Base-by-base conservation (phyloP, 2,329 filamentous ascomycete genomes). In the Trichoderma brevicompactum region DNA sequence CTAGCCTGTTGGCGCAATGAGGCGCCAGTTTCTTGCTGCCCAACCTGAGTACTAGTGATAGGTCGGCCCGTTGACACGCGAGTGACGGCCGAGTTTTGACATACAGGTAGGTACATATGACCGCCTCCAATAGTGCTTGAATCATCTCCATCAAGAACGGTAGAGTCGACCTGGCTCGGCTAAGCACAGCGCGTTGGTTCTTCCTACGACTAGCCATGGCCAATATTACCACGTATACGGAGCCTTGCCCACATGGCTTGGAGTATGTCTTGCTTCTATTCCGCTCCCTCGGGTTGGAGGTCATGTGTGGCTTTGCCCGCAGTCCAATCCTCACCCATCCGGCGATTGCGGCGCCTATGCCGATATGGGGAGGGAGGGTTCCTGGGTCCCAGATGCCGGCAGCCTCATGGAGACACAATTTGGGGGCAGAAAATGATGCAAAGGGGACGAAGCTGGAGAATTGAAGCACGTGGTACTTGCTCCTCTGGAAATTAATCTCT, bases 241-340 rank as follows among this genome's bases (percentile, higher is more conserved):
- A 65, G 38, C 53, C 59, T 58, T 23, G 17, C 61, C 62, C 62
- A 65, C 62, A 65, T 65, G 62, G 62, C 44, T 52, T 41, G 53
- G 53, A 34, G 62, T 41, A 65, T 65, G 62, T 65, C 62, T 65
- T 65, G 62, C 62, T 59, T 65, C 38, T 46, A 65, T 58, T 44
- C 62, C 62, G 40, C 52, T 59, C 38, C 53, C 23, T 65, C 46
- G 62, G 62, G 53, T 44, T 59, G 46, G 52, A 23, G 19, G 52
- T 48, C 46, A 53, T 64, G 61, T 50, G 62, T 56, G 54, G 46
- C 62, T 46, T 41, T 65, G 48, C 36, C 23, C 46, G 49, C 40
- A 53, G 32, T 53, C 59, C 59, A 44, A 63, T 63, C 38, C 40
- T 63, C 38, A 7, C 28, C 40, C 40, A 63, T 54, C 59, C 40